Base-by-base conservation (phyloP, 805 yeast genomes). In the Saccharomycopsis sp. region DNA sequence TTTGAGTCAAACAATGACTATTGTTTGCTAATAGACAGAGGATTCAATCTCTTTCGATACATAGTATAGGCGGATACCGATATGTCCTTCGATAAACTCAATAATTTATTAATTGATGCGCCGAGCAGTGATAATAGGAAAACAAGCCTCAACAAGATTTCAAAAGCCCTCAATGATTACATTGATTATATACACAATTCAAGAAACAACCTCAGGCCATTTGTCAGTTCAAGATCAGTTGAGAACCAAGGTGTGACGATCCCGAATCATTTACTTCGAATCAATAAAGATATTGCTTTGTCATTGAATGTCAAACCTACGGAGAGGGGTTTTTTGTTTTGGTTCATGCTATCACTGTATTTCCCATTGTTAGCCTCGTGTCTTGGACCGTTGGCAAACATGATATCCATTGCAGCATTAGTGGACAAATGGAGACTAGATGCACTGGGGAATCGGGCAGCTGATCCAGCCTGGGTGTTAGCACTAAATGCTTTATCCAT, bases 341-440 rank as follows among this genome's bases (percentile, higher is more conserved):
- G 94, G 93, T 82, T 81, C 52, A 54, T 72, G 11, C 60, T 81
- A 0, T 78, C 89, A 2, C 72, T 82, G 2, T 79, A 79, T 53
- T 71, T 85, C 51, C 96, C 96, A 0, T 70, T 86, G 21, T 58
- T 81, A 5, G 79, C 89, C 1, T 87, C 90, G 4, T 83, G 90
- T 53, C 55, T 80, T 29, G 94, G 93, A 0, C 95, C 95, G 0
- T 54, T 86, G 22, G 79, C 90, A 4, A 85, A 85, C 53, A 72
- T 84, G 70, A 70, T 79, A 34, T 81, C 90, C 0, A 66, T 84
- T 4, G 78, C 83, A 1, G 85, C 89, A 4, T 68, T 85, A 13
- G 77, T 79, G 0, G 80, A 82, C 45, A 68, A 71, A 39, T 86
- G 96, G 96, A 59, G 81, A 42, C 57, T 59, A 20, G 56, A 52